Percentiles rank a stretch among this genome's conserved stretches.
These are phyloP conservation scores for Luvunga scandens DNA, from an alignment of 345 rosid species.

Conservation along the genomic window DNA sequence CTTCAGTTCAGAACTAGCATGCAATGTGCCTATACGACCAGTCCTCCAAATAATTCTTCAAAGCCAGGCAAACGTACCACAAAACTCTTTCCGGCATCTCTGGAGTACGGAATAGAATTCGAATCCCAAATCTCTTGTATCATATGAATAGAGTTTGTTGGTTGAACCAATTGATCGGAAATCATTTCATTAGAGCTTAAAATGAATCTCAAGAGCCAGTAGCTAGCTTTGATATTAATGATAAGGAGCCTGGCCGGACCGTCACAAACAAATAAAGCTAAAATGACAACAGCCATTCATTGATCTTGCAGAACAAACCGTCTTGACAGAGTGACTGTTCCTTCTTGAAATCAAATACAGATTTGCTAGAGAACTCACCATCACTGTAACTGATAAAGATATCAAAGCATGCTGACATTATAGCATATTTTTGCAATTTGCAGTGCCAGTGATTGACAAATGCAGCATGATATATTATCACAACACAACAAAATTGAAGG, in stretches of 20 bases:
- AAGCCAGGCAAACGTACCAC: no score
- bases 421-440: background rate
- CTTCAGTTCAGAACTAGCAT: background rate
- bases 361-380: background rate
- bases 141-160: no score
- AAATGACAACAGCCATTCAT: background rate
- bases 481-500: constrained; percentile 19
- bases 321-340: background rate
- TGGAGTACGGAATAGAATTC: no score
- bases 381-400: constrained; percentile 2
- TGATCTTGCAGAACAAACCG: background rate
- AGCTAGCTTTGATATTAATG: background rate
- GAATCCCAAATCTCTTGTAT: no score
- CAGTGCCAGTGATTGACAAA: constrained; percentile 6
- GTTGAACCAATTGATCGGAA: no score
- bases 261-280: background rate
- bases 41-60: background rate
- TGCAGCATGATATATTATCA: background rate
- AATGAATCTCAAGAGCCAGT: background rate
- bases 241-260: background rate
- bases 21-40: background rate
- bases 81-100: no score
- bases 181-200: background rate
- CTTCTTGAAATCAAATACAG: background rate
- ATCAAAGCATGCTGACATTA: background rate